Conservation (phyloP, 2,329 filamentous ascomycete species). For the Pyrenochaeta sp. region DNA sequence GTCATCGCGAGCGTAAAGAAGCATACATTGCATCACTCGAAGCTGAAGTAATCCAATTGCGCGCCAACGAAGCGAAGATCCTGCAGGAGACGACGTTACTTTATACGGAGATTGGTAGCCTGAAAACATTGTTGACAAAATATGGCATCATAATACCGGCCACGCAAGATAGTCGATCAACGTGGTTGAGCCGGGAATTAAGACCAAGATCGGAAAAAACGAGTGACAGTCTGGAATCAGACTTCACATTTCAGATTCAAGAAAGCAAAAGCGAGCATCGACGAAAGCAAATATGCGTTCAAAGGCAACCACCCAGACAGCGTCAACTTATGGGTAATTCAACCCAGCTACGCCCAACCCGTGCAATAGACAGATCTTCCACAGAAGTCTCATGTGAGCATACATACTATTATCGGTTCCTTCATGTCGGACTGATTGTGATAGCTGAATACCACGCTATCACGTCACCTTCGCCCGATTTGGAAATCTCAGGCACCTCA, state of each 20-base stretch:
- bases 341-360: not conserved
- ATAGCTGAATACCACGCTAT: no score
- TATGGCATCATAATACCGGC: conserved; percentile 25
- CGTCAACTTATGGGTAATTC: not conserved
- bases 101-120: conserved; percentile 29
- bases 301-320: not conserved
- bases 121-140: conserved; percentile 28
- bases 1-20: conserved; percentile 46
- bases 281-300: conserved; percentile 4
- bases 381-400: no score
- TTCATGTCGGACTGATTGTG: no score
- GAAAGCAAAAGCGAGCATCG: not conserved
- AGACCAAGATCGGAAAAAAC: conserved; percentile 3
- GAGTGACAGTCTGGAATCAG: not conserved
- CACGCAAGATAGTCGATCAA: not conserved
- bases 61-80: conserved; percentile 42
- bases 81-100: conserved; percentile 35
- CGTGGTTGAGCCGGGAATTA: no score
- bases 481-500: not conserved
- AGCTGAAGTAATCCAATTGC: conserved; percentile 37
- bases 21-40: conserved; percentile 42
- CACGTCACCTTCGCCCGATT: no score
- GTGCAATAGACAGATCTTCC: not conserved
- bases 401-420: no score
- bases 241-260: conserved; percentile 15